Base-by-base conservation (phyloP, 768 basidiomycete genomes). In the Termitomyces sp. region DNA sequence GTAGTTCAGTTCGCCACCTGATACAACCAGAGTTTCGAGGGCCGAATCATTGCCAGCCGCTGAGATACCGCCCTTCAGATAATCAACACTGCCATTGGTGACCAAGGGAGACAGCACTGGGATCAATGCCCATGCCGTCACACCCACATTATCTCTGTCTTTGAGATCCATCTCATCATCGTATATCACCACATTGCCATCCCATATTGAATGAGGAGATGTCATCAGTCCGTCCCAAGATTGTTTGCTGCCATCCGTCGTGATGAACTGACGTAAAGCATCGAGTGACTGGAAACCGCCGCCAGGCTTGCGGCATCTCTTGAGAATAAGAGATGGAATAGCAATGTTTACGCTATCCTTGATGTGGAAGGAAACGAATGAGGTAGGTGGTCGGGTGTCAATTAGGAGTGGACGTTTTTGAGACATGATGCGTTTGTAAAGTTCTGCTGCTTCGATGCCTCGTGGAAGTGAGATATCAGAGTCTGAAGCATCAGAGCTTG, bases 241-340 rank as follows among this genome's bases (percentile, higher is more conserved):
- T 10, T 70, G 72, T 66, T 84, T 88, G 30, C 87, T 88, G 30
- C 79, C 73, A 47, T 92, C 87, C 1, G 90, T 90, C 5, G 88
- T 92, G 64, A 93, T 82, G 65, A 87, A 96, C 63, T 88, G 85
- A 48, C 85, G 83, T 53, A 96, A 72, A 0, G 85, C 78, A 59
- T 85, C 80, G 45, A 91, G 71, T 30, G 78, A 78, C 53, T 80
- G 82, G 60, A 90, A 81, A 2, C 80, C 83, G 59, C 79, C 83
- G 32, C 80, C 84, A 2, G 86, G 82, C 65, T 88, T 90, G 58
- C 83, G 77, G 59, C 80, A 87, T 19, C 93, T 85, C 68, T 93
- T 93, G 62, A 94, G 82, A 64, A 97, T 93, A 64, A 97, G 82
- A 24, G 90, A 88, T 0, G 94, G 93, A 42, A 97, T 89, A 32